A percentile compares a stretch with the other conserved stretches of the same genome.
These are phyloP conservation scores for Talaromyces rugulosus DNA, from an alignment of 2,329 filamentous ascomycete genomes.

Conservation along the genomic window DNA sequence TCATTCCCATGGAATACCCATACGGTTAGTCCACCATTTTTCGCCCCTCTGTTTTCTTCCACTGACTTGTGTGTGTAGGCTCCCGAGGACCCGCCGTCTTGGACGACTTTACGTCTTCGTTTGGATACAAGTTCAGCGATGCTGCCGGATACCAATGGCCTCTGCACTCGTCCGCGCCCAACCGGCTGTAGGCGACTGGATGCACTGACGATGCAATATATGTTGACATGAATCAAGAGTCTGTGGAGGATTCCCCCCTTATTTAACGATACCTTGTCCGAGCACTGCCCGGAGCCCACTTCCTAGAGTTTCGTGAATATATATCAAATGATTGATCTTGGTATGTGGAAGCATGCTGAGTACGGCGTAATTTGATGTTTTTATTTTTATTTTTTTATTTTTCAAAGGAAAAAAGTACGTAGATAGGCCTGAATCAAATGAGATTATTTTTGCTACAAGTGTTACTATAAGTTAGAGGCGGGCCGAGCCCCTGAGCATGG, in stretches of 20 bases:
- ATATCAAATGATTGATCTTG: not conserved
- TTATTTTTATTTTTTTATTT: not conserved
- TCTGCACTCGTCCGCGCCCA: conserved; percentile 63
- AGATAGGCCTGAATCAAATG: too few relatives aligned
- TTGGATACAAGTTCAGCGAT: conserved; percentile 98
- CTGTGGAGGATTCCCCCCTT: not conserved
- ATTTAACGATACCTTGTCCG: conserved; percentile 6
- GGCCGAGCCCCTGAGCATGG: conserved; percentile 2
- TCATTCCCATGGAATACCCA: conserved; percentile 98
- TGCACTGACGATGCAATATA: not conserved
- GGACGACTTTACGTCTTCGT: conserved; percentile 96
- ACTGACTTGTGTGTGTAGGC: conserved; percentile 50
- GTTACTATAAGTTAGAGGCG: not conserved
- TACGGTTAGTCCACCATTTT: conserved; percentile 65
- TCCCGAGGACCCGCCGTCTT: conserved; percentile 94
- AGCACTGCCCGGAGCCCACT: conserved; percentile 7
- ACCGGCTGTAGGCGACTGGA: conserved; percentile 66
- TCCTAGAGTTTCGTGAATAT: conserved; percentile 9
- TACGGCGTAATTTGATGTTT: not conserved
- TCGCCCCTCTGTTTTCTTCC: conserved; percentile 3
- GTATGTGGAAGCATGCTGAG: not conserved
- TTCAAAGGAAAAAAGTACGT: not conserved
- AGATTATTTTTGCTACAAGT: too few relatives aligned
- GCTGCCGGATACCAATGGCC: conserved; percentile 95
- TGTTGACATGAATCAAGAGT: conserved; percentile 6